phyloP scores from a whole-genome alignment of 2,329 filamentous ascomycete species.

The Botryotinia convoluta region DNA sequence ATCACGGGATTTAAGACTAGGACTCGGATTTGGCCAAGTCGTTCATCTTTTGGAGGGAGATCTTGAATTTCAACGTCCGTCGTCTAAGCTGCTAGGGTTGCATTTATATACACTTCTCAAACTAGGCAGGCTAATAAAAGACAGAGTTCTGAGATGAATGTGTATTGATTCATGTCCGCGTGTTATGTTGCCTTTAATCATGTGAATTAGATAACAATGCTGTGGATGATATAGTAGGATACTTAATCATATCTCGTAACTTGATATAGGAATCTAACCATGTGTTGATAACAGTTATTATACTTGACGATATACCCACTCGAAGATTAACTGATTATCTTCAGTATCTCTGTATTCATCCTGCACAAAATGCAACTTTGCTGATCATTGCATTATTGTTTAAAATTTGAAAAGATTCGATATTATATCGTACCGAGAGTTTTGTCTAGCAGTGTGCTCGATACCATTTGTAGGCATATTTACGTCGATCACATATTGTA shows the following conservation, averaged over 20 bases:
- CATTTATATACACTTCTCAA: background rate
- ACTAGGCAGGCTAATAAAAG: background rate
- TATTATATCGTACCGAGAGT: background rate
- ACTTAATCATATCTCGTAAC: too few relatives aligned
- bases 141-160: background rate
- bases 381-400: background rate
- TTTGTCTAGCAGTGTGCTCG: background rate
- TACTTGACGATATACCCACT: background rate
- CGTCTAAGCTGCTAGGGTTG: background rate
- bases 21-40: background rate
- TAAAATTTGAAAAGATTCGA: background rate
- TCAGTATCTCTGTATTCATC: background rate
- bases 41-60: background rate
- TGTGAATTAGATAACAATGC: background rate
- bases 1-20: background rate
- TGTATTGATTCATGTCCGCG: background rate
- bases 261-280: background rate
- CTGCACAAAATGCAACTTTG: background rate
- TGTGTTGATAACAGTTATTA: background rate
- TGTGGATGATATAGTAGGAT: background rate
- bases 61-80: background rate
- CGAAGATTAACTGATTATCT: background rate
- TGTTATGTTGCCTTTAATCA: background rate
- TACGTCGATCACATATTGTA: background rate
- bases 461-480: background rate